Percentiles rank a stretch among this genome's conserved stretches.
Evolutionary conservation across 441 rosid genomes (phyloP).

Genomic region (Brassica balearica): DNA sequence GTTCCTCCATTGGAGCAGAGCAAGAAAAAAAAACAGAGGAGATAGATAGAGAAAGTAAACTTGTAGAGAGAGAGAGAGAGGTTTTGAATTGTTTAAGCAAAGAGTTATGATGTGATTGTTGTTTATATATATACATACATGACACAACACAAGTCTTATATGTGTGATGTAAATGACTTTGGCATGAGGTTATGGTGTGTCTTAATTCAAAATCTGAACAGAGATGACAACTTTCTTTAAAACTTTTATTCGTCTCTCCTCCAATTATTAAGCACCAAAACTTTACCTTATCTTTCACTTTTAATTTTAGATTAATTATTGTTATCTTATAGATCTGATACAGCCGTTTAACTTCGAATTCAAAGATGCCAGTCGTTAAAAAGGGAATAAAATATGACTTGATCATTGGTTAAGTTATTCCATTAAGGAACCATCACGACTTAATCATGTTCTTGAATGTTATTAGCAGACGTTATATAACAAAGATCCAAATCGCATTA

Average conservation of each 20-base stretch:
- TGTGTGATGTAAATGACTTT: constrained; percentile 41
- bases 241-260: constrained; percentile 15
- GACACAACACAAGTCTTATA: background rate
- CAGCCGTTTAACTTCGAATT: constrained; percentile 46
- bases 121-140: background rate
- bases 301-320: constrained; percentile 28
- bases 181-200: constrained; percentile 44
- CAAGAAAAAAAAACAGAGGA: constrained; percentile 32
- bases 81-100: constrained; percentile 30
- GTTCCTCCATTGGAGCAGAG: constrained; percentile 55
- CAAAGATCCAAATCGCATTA: background rate
- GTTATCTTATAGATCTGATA: constrained; percentile 39
- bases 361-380: constrained; percentile 36
- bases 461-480: constrained; percentile 13
- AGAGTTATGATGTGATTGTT: background rate
- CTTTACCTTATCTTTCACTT: constrained; percentile 48
- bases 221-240: constrained; percentile 27
- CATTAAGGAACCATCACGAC: constrained; percentile 29
- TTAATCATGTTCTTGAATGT: constrained; percentile 37
- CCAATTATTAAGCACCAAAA: constrained; percentile 45
- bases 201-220: constrained; percentile 42
- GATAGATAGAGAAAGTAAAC: background rate
- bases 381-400: constrained; percentile 15
- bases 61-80: constrained; percentile 5
- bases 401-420: constrained; percentile 35